These are phyloP conservation scores for Penicillium sp. DNA, from an alignment of 2,329 filamentous ascomycete species.

Conservation along the genomic window DNA sequence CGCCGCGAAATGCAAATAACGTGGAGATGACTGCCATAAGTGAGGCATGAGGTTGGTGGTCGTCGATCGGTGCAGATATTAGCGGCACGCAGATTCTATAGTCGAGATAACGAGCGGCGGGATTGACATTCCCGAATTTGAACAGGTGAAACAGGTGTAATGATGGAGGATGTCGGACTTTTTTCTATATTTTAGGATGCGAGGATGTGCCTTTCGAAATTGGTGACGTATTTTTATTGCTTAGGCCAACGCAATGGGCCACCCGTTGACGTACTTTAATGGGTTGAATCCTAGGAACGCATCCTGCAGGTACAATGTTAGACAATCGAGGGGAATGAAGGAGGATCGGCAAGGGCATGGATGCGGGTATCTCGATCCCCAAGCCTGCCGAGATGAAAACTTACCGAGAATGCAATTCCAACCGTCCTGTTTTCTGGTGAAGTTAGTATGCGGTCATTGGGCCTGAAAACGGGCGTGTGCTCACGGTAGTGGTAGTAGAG, in stretches of 20 bases:
- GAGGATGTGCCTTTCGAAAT: too few species aligned
- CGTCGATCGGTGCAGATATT: not conserved
- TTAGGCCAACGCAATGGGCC: conserved; percentile 29
- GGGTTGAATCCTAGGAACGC: conserved; percentile 33
- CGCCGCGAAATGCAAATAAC: not conserved
- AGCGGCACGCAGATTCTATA: not conserved
- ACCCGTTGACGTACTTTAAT: conserved; percentile 32
- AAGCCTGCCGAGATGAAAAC: conserved; percentile 12
- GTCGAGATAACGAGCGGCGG: not conserved
- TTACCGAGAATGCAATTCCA: conserved; percentile 31
- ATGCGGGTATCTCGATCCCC: conserved; percentile 7
- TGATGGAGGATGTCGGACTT: not conserved
- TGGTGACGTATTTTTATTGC: not conserved
- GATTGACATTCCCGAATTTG: not conserved
- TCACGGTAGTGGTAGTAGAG: conserved; percentile 39
- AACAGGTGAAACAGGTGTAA: not conserved
- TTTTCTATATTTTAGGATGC: not conserved
- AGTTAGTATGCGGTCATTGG: conserved; percentile 3
- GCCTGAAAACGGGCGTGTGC: conserved; percentile 2
- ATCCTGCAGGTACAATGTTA: conserved; percentile 26
- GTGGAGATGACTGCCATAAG: not conserved
- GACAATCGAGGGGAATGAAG: conserved; percentile 14
- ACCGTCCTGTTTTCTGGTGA: conserved; percentile 30
- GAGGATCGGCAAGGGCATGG: conserved; percentile 19
- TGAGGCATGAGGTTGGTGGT: not conserved